These are phyloP conservation scores for Mallotus repandus DNA, from an alignment of 441 rosid genomes.

Conservation along the genomic window DNA sequence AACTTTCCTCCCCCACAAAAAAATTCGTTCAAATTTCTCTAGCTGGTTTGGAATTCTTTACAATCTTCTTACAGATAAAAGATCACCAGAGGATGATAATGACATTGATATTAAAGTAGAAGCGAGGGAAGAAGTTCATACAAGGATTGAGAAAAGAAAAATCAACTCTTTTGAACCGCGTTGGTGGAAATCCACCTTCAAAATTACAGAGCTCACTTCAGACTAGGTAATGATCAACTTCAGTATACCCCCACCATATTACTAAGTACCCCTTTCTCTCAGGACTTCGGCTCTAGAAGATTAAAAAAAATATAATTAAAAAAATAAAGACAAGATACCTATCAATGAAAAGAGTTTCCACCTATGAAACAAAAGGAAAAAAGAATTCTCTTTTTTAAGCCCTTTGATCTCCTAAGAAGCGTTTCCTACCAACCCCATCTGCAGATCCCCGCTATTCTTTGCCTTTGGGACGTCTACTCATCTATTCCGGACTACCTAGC, in stretches of 20 bases:
- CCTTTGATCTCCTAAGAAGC: slow-evolving; percentile 27
- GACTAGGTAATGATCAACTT: slow-evolving; percentile 30
- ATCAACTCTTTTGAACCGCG: slow-evolving; percentile 30
- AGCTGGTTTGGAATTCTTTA: neutral
- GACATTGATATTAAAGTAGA: neutral
- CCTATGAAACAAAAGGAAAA: slow-evolving; percentile 28
- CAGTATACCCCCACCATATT: slow-evolving; percentile 41
- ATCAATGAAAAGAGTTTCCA: slow-evolving; percentile 23
- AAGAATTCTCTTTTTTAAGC: slow-evolving; percentile 10
- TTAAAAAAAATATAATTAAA: neutral
- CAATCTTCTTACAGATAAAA: neutral
- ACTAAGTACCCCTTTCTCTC: slow-evolving; percentile 24
- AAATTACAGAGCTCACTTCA: slow-evolving; percentile 39
- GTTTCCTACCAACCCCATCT: slow-evolving; percentile 29
- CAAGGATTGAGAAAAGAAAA: neutral
- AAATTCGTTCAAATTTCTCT: too few relatives aligned
- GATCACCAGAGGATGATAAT: neutral
- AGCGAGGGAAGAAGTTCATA: neutral
- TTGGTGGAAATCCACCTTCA: slow-evolving; percentile 47
- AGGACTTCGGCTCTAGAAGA: slow-evolving; percentile 20
- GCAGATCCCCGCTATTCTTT: slow-evolving; percentile 17
- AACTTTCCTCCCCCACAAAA: too few relatives aligned
- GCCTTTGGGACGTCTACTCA: slow-evolving; percentile 32
- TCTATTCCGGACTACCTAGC: slow-evolving; percentile 39
- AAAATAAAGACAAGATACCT: slow-evolving; percentile 21